Base-by-base conservation (phyloP, 2,329 filamentous ascomycete genomes). In the Didymella exigua region DNA sequence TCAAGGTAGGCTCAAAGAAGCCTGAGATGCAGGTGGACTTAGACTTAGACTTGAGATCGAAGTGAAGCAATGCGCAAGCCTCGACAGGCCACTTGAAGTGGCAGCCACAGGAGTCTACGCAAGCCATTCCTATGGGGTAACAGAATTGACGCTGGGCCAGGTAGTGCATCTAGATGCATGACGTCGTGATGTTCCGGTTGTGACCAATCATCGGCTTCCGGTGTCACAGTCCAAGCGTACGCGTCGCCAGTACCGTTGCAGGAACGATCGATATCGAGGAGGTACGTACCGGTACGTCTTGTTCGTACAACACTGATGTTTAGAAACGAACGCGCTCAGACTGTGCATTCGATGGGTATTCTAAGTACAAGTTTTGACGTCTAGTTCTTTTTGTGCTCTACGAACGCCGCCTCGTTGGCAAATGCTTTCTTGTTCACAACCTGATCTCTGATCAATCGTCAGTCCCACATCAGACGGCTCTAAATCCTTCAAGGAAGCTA, bases 371-470 rank as follows among this genome's bases (percentile, higher is more conserved):
- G 9, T 19, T 13, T 9, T 21, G 27, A 24, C 13, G n/a, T 54
- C 34, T 37, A 49, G 19, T 59, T 31, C 16, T 46, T 50, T 50
- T 64, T 67, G 30, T 64, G 57, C 53, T 65, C 48, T 18, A 58
- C 48, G 30, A 67, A 68, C 9, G 58, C 59, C 26, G 52, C 65
- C 45, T 67, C 65, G 24, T 69, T 68, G 19, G 63, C 61, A 54
- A 62, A 67, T 9, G 59, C 61, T 13, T 62, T 63, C 45, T 62
- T 66, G 8, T 66, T 61, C 14, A 59, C 36, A 10, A 64, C 14
- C 45, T 67, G 61, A 14, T 58, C 60, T 55, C 66, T 66, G 34
- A 4, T 4, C 31, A 42, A 21, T n/a, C 16, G 18, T 44, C 21
- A 62, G 61, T 52, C 44, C 2, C 9, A 51, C 41, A 33, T 31